Percentiles rank a stretch among this genome's conserved stretches.
These are phyloP conservation scores for Pichia phayaonensis DNA, from an alignment of 805 yeast species.

Conservation along the genomic window DNA sequence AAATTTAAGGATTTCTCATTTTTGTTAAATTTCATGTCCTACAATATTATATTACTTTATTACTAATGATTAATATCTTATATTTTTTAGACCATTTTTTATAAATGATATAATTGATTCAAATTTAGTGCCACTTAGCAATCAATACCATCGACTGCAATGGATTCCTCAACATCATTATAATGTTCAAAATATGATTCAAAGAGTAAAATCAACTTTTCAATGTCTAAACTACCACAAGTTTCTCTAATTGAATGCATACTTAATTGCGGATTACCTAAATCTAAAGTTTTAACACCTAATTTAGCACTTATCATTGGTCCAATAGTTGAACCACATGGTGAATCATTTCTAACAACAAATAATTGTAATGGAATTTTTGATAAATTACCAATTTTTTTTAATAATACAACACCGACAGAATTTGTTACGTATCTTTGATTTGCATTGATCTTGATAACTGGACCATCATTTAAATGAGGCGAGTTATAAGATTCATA, in stretches of 20 bases:
- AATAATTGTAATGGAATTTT: constrained; percentile 83
- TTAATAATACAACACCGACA: constrained; percentile 74
- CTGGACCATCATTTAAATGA: constrained; percentile 80
- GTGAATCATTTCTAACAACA: constrained; percentile 88
- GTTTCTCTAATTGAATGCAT: constrained; percentile 95
- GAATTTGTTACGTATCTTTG: constrained; percentile 94
- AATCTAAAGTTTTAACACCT: constrained; percentile 80
- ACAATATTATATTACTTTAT: too few relatives aligned
- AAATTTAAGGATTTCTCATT: not conserved
- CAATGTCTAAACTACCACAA: constrained; percentile 72
- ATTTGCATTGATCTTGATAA: constrained; percentile 86
- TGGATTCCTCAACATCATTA: constrained; percentile 30
- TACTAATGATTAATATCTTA: too few relatives aligned
- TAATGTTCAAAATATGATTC: constrained; percentile 49
- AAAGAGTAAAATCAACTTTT: constrained; percentile 52
- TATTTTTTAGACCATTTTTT: too few relatives aligned
- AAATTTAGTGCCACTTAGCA: not conserved
- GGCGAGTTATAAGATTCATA: constrained; percentile 81
- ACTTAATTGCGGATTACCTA: constrained; percentile 86
- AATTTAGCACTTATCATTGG: constrained; percentile 84
- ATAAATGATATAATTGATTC: too few relatives aligned
- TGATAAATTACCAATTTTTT: constrained; percentile 58
- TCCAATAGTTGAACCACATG: constrained; percentile 96
- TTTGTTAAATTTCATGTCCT: too few relatives aligned
- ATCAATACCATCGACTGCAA: constrained; percentile 3